Percentiles rank a stretch among this genome's conserved stretches.
phyloP scores from a whole-genome alignment of 495 filamentous ascomycete genomes.

The Aspergillus hancockii region DNA sequence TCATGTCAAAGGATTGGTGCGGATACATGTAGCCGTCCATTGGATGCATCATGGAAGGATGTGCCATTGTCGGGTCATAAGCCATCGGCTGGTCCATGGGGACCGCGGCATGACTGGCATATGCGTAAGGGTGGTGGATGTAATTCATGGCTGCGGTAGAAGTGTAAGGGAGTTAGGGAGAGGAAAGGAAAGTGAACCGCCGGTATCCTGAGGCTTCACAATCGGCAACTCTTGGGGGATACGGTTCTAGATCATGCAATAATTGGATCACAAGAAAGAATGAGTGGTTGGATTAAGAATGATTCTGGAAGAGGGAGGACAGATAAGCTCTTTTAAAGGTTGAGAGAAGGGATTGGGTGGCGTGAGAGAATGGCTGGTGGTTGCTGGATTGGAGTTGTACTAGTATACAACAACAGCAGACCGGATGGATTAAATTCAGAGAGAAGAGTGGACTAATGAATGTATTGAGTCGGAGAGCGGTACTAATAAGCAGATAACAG shows the following conservation, averaged over 20 bases:
- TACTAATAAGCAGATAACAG: constrained; percentile 19
- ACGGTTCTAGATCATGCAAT: constrained; percentile 14
- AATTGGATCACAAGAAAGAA: constrained; percentile 17
- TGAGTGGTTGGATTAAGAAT: constrained; percentile 13
- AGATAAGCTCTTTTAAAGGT: constrained; percentile 13
- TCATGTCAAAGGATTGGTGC: constrained; percentile 45
- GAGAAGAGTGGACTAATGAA: constrained; percentile 14
- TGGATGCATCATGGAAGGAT: constrained; percentile 45
- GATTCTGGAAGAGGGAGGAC: constrained; percentile 4
- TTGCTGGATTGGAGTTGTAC: constrained; percentile 2
- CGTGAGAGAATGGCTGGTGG: constrained; percentile 13
- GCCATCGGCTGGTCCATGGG: constrained; percentile 43
- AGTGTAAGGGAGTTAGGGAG: constrained; percentile 1
- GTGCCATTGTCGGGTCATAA: constrained; percentile 43
- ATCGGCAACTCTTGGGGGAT: constrained; percentile 1
- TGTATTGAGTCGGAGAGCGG: constrained; percentile 20
- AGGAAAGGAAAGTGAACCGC: not conserved
- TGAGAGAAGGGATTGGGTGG: constrained; percentile 6
- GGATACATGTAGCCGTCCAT: constrained; percentile 48
- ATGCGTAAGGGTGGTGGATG: constrained; percentile 47
- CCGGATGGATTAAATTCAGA: constrained; percentile 5
- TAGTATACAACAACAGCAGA: constrained; percentile 10
- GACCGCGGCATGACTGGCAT: constrained; percentile 36
- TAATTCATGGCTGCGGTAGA: constrained; percentile 40
- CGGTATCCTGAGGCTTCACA: not conserved